Conservation (phyloP, 257 asterid genomes). For the Ajuga chamaepitys region DNA sequence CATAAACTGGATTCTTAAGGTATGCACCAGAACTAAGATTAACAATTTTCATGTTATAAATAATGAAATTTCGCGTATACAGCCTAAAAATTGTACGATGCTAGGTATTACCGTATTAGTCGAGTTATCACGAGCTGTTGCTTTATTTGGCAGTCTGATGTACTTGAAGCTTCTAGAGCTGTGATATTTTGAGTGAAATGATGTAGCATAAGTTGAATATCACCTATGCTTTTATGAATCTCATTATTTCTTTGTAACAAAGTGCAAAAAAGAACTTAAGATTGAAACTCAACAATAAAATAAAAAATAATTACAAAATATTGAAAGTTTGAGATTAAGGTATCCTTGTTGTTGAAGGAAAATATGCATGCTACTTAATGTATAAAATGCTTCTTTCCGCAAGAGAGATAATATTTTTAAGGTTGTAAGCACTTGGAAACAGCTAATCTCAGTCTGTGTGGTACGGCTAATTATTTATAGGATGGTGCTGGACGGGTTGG, state of each 20-base stretch:
- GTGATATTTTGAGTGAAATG: background rate
- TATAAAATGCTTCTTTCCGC: background rate
- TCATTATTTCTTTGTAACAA: constrained; percentile 1
- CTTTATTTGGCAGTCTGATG: background rate
- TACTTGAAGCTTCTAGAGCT: background rate
- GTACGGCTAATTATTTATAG: constrained; percentile 32
- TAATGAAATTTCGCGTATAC: background rate
- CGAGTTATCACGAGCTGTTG: background rate
- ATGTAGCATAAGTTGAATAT: constrained; percentile 12
- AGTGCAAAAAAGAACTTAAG: too few species aligned
- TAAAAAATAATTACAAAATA: background rate
- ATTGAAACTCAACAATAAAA: background rate
- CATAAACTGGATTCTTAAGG: constrained; percentile 99
- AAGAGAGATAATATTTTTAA: background rate
- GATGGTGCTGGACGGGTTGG: constrained; percentile 99
- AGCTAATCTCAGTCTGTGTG: constrained; percentile 10
- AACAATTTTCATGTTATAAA: constrained; percentile 4
- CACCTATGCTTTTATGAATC: background rate
- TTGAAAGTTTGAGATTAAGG: constrained; percentile 1
- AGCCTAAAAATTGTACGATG: background rate
- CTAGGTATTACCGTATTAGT: background rate
- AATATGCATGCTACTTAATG: background rate
- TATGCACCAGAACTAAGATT: constrained; percentile 18
- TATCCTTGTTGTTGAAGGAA: constrained; percentile 11
- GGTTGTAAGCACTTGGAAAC: background rate